phyloP scores from a whole-genome alignment of 2,329 filamentous ascomycete species.

The Arthrobotrys pseudoclavata region DNA sequence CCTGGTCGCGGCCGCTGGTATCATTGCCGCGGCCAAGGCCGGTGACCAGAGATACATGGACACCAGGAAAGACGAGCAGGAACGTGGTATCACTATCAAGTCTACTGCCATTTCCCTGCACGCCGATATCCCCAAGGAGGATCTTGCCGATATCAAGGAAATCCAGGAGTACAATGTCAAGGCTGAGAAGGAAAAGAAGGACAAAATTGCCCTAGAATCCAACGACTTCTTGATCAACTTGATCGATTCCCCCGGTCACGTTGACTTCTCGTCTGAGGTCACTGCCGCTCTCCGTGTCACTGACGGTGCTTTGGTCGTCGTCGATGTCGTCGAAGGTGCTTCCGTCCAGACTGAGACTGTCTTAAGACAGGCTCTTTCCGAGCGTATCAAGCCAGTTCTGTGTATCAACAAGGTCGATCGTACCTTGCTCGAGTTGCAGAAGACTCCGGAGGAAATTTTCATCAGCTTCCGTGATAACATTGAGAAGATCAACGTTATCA shows the following conservation, averaged over 20 bases:
- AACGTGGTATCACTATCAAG: constrained; percentile 99
- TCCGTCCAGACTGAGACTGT: constrained; percentile 99
- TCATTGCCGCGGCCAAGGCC: constrained; percentile 97
- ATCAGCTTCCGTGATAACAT: constrained; percentile 99
- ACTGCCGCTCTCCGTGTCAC: constrained; percentile 99
- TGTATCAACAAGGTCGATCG: constrained; percentile 99
- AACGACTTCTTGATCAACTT: constrained; percentile 99
- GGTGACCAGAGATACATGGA: constrained; percentile 96
- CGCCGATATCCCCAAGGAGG: constrained; percentile 83
- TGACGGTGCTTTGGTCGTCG: constrained; percentile 98
- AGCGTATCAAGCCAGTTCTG: constrained; percentile 99
- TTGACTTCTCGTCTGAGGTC: constrained; percentile 99
- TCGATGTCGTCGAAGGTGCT: constrained; percentile 99
- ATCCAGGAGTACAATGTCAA: constrained; percentile 26
- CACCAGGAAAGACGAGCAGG: constrained; percentile 97
- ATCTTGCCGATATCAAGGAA: constrained; percentile 93
- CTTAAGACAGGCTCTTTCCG: constrained; percentile 96
- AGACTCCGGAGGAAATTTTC: constrained; percentile 98
- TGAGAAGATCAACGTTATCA: constrained; percentile 99
- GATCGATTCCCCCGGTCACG: constrained; percentile 99
- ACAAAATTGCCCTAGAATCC: constrained; percentile 70
- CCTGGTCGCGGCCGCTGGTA: constrained; percentile 98
- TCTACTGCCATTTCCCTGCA: constrained; percentile 99
- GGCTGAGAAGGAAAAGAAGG: constrained; percentile 88
- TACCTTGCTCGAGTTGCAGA: constrained; percentile 98